Evolutionary conservation across 106 monocot genomes (phyloP).

Genomic region (Acanthochlamys bracteata): DNA sequence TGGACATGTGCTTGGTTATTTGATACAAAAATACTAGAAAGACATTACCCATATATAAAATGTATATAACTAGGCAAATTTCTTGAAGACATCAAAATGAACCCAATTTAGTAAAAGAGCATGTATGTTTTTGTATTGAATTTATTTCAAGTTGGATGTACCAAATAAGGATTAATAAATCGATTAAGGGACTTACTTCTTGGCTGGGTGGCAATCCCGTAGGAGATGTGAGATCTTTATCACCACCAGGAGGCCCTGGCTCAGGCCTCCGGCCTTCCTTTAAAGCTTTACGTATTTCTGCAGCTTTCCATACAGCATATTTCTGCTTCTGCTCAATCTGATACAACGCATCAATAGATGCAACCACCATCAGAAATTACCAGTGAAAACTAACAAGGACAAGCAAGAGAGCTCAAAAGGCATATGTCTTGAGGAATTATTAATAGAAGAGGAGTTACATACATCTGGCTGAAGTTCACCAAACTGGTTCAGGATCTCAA

Average conservation of each 20-base stretch:
- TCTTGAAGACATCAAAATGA: too few relatives aligned
- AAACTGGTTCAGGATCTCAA: conserved; percentile 82
- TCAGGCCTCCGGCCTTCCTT: conserved; percentile 75
- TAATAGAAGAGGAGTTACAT: conserved; percentile 4
- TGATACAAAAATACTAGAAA: too few relatives aligned
- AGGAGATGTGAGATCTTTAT: conserved; percentile 22
- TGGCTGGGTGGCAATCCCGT: conserved; percentile 15
- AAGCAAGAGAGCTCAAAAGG: neutral
- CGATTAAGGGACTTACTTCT: conserved; percentile 23
- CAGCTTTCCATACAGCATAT: conserved; percentile 78
- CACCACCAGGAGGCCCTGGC: conserved; percentile 74
- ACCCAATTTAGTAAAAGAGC: too few relatives aligned
- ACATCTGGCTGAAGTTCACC: conserved; percentile 89
- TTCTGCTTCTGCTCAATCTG: conserved; percentile 81
- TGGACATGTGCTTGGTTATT: neutral
- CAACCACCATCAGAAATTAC: neutral
- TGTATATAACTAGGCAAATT: too few relatives aligned
- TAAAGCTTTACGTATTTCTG: conserved; percentile 72
- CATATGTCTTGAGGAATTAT: neutral
- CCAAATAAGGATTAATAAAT: too few relatives aligned
- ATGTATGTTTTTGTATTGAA: too few relatives aligned
- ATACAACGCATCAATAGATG: conserved; percentile 3
- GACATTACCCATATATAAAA: too few relatives aligned
- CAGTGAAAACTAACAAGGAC: neutral
- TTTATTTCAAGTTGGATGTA: too few relatives aligned